Base-by-base conservation (phyloP, 495 filamentous ascomycete species). In the Copromyces sp. region DNA sequence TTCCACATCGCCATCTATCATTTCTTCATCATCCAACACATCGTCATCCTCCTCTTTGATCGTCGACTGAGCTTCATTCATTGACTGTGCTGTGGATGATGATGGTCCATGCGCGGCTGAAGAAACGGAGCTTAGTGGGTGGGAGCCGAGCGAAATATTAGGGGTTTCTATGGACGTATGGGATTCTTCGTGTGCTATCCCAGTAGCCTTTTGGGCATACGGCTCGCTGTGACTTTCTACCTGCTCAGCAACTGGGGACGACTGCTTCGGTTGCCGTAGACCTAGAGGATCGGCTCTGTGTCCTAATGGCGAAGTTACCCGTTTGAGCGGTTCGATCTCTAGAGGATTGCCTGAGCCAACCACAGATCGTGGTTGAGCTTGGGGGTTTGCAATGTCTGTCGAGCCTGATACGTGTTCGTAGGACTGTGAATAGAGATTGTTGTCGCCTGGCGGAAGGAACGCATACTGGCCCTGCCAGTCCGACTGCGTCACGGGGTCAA, bases 401-500 rank as follows among this genome's bases (percentile, higher is more conserved):
- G 81, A 81, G 74, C 74, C 79, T 69, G 82, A 74, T 70, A 82
- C 78, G 76, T 86, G 84, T 47, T 87, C 83, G 77, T 84, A 87
- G 42, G 82, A 69, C 70, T 84, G 83, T 41, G 84, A 78, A 76
- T 86, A 85, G 70, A 87, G 78, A 72, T 74, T 82, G 77, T 79
- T 84, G 74, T 86, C 86, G 72, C 83, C 84, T 61, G 85, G 81
- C 69, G 85, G 84, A 61, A 86, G 83, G 77, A 85, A 88, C 45
- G 86, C 85, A 79, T 87, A 88, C 77, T 85, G 85, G 77, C 86
- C 83, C 77, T 84, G 86, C 87, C 87, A 88, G 83, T 88, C 86
- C 77, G 87, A 83, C 84, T 88, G 86, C 81, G 87, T 85, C 76
- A 84, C 83, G 71, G 83, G 72, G 80, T 85, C 84, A 79, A 82